Base-by-base conservation (phyloP, 73 alveolate genomes). In the Paramecium biaurelia region DNA sequence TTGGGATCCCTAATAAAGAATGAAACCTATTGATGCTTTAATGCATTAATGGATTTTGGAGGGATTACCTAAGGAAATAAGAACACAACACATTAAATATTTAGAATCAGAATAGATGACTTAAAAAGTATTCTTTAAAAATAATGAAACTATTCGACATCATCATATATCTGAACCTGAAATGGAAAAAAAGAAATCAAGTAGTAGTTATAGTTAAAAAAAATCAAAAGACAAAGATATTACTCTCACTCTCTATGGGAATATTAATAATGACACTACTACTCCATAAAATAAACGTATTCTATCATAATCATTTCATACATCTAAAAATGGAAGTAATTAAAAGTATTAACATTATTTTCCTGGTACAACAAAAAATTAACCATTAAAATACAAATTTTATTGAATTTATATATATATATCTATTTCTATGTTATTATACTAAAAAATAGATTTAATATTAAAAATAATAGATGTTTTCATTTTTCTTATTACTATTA, bases 1-100 rank as follows among this genome's bases (percentile, higher is more conserved):
- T 68, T 97, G 99, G 99, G 98, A 97, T 85, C 98, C 97, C 23
- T 94, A 95, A 24, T 92, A 96, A 85, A 94, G 99, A 94, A 79
- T 97, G 76, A 94, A 95, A 38, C 98, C 99, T 20, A 96, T 94
- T 37, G 98, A 97, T 92, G 99, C 98, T 0, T 86, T 97, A 28
- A 85, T 93, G 92, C 99, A 97, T 94, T 90, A 93, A 21, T 95
- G 98, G 97, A 93, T 95, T n/a, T 57, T 93, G 56, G 98, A 95
- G 76, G 97, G 95, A 23, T 42, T 92, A 49, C 94, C 94, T 6
- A 82, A 38, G 30, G 94, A 89, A 47, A 89, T 89, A 3, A 42
- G 94, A 34, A 42, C 68, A 41, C 30, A 89, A 72, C 94, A 89
- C 56, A 63, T 89, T 1, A 34, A 89, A 45, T 70, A 89, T 70